Conservation (phyloP, 78 protist genomes). For the Dictyostelium purpureum region DNA sequence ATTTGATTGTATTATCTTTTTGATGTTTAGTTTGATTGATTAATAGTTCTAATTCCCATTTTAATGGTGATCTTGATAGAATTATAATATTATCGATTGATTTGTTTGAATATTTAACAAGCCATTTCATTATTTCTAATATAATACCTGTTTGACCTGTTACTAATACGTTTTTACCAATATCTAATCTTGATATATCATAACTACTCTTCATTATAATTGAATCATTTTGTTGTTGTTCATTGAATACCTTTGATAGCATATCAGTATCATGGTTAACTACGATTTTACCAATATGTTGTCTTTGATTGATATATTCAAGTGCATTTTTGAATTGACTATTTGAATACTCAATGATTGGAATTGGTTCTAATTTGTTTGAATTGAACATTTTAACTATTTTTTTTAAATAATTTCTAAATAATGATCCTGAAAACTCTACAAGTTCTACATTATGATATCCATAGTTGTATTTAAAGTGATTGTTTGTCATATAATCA, state of each 20-base stretch:
- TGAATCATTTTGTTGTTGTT: too few relatives aligned
- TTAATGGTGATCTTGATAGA: constrained; percentile 24
- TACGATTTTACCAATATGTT: constrained; percentile 52
- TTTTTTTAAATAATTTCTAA: too few relatives aligned
- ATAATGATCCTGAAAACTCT: too few relatives aligned
- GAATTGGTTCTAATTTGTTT: background rate
- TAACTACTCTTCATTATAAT: background rate
- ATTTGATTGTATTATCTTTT: background rate
- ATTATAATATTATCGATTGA: constrained; percentile 7
- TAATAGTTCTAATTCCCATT: constrained; percentile 42
- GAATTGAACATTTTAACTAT: background rate
- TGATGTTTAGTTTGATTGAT: background rate
- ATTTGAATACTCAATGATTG: background rate
- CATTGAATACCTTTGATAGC: background rate
- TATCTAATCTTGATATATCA: background rate
- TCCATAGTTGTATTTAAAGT: background rate
- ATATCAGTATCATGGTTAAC: background rate
- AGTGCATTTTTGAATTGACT: background rate
- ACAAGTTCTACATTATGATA: constrained; percentile 9
- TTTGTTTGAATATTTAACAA: background rate
- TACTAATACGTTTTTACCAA: background rate
- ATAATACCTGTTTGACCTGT: constrained; percentile 65
- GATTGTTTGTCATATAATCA: background rate
- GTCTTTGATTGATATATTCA: background rate
- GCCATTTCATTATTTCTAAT: constrained; percentile 26